Percentiles rank a stretch among this genome's conserved stretches.
These are phyloP conservation scores for Cladochytrium replicatum DNA, from an alignment of 192 early-diverging fungal genomes.

Conservation along the genomic window DNA sequence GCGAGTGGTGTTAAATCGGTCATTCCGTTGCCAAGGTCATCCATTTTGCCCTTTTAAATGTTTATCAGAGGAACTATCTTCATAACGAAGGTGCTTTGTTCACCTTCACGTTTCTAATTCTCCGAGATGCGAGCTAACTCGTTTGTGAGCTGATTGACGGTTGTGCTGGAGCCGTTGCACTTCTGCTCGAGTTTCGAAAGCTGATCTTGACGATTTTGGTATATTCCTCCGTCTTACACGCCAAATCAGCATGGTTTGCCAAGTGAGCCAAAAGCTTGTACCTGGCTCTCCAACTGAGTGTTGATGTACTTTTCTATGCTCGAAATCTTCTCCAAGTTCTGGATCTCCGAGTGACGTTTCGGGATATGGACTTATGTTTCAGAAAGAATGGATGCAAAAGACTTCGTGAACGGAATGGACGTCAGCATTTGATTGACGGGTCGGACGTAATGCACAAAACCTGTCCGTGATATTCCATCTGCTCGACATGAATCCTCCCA, in stretches of 20 bases:
- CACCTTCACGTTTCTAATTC: too few relatives aligned
- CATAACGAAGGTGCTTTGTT: too few relatives aligned
- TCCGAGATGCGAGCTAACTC: slow-evolving; percentile 38
- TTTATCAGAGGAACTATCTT: slow-evolving; percentile 6
- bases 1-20: slow-evolving; percentile 52
- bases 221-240: slow-evolving; percentile 25
- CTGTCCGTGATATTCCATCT: slow-evolving; percentile 34
- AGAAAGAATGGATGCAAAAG: slow-evolving; percentile 24
- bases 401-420: slow-evolving; percentile 12
- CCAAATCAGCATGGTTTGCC: not conserved
- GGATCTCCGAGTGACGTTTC: slow-evolving; percentile 37
- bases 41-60: slow-evolving; percentile 34
- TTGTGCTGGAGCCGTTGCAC: slow-evolving; percentile 29
- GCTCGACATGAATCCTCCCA: slow-evolving; percentile 49
- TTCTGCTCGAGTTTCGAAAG: slow-evolving; percentile 44
- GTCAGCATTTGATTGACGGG: slow-evolving; percentile 10
- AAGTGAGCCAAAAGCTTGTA: not conserved
- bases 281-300: slow-evolving; percentile 45
- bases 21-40: slow-evolving; percentile 53
- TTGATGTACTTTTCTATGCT: slow-evolving; percentile 55
- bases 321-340: slow-evolving; percentile 44
- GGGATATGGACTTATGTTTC: slow-evolving; percentile 30
- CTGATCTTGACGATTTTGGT: slow-evolving; percentile 40
- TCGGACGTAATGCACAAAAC: too few relatives aligned
- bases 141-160: slow-evolving; percentile 40